Evolutionary conservation across 805 yeast genomes (phyloP), one percentile per base, ranked within the genome.

Genomic region (Starmerella potacharoeniae): DNA sequence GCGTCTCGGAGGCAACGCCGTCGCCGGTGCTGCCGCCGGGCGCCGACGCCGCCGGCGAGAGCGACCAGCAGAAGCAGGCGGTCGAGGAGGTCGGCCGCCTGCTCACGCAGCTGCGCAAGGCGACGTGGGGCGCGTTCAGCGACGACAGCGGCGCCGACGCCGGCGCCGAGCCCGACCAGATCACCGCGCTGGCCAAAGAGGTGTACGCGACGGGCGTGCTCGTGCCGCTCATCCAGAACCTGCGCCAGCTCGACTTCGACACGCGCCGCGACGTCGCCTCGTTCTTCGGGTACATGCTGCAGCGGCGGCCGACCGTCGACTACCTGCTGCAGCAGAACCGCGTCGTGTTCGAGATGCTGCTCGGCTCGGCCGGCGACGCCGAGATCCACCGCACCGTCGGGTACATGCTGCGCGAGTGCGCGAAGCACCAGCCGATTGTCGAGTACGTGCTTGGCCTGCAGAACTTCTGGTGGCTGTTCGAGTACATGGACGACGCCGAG

Each of bases 281-380:
- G 5, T 67, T 93, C 52, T 88, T 89, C 66, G 78, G 82, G 58
- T 82, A 87, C 5, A 75, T 95, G 43, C 75, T 93, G 58, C 80
- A 90, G 63, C 81, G 95, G 52, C 78, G 83, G 8, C 96, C 96
- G 16, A 87, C 96, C 0, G 90, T 88, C 17, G 96, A 91, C 65
- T 86, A 89, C 68, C 69, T 93, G 41, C 69, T 84, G 16, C 68
- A 78, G 30, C 78, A 80, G 56, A 46, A 34, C 37, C 89, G 93
- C 6, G 81, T 79, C 56, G 77, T 87, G 3, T 68, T 93, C 40
- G 73, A 75, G 35, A 61, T 77, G 33, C 75, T 93, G 57, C 72
- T 90, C 64, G 76, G 74, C 54, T 85, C 88, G 1, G 90, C 93
- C 4, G 95, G 88, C 61, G 65, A 75, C 41, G 77, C 80, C 4